Evolutionary conservation across 2,329 filamentous ascomycete genomes (phyloP).

Genomic region (Cladophialophora psammophila): DNA sequence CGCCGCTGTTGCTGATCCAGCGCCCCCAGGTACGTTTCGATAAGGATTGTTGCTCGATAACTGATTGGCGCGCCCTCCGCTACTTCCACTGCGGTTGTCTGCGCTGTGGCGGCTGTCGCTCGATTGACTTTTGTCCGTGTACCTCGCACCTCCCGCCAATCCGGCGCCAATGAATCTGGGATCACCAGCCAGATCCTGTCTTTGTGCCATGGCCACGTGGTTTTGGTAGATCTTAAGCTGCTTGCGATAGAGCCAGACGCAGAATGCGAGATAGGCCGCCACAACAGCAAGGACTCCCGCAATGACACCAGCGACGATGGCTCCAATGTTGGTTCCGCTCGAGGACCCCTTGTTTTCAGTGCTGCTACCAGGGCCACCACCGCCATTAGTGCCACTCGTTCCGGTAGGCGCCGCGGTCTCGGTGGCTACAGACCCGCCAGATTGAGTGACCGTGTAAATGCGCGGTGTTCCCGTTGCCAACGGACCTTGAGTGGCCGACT

Average conservation of each 20-base stretch:
- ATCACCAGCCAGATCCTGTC: conserved; percentile 57
- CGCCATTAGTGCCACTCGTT: conserved; percentile 55
- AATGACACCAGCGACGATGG: conserved; percentile 66
- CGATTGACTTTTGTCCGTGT: conserved; percentile 35
- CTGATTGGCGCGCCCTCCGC: conserved; percentile 39
- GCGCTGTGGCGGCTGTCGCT: conserved; percentile 37
- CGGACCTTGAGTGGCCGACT: conserved; percentile 71
- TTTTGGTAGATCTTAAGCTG: conserved; percentile 74
- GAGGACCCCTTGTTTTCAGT: conserved; percentile 31
- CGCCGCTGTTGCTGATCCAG: conserved; percentile 52
- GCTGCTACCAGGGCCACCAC: conserved; percentile 15
- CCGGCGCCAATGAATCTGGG: conserved; percentile 39
- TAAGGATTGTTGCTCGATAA: conserved; percentile 43
- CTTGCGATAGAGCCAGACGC: conserved; percentile 76
- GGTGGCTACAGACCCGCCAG: conserved; percentile 52
- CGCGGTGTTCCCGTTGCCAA: conserved; percentile 73
- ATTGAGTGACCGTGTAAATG: conserved; percentile 68
- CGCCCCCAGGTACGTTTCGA: conserved; percentile 35
- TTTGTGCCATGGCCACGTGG: conserved; percentile 71
- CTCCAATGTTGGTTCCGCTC: conserved; percentile 57
- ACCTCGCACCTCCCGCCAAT: conserved; percentile 16
- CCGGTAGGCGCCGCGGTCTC: conserved; percentile 49
- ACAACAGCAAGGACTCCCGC: conserved; percentile 71
- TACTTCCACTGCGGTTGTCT: conserved; percentile 35
- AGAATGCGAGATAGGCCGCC: conserved; percentile 77